These are phyloP conservation scores for Hortiboletus campestris DNA, from an alignment of 768 basidiomycete genomes.

Conservation along the genomic window DNA sequence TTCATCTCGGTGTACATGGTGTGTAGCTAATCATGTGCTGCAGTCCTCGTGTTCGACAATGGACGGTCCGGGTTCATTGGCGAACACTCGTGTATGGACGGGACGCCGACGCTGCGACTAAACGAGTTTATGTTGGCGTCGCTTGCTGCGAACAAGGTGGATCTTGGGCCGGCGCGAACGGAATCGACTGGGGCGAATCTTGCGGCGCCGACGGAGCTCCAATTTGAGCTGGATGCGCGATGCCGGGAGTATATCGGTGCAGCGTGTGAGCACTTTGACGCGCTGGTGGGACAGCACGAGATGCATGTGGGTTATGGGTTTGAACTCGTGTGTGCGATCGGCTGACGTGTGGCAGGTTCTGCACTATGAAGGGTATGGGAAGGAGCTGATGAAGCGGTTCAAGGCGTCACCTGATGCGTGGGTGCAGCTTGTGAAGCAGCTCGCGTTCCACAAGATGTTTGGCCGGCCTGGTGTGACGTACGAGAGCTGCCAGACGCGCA, in stretches of 20 bases:
- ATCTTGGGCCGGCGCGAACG: constrained; percentile 59
- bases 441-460: constrained; percentile 88
- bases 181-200: constrained; percentile 40
- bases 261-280: constrained; percentile 69
- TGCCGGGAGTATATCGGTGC: constrained; percentile 51
- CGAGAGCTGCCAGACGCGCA: constrained; percentile 92
- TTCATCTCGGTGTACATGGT: not conserved
- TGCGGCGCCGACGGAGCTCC: constrained; percentile 61
- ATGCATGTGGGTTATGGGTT: constrained; percentile 52
- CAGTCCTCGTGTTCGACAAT: constrained; percentile 92
- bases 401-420: constrained; percentile 91
- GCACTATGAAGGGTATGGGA: constrained; percentile 89
- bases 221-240: constrained; percentile 62
- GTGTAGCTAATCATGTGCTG: constrained; percentile 2
- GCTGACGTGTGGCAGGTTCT: constrained; percentile 50
- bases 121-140: constrained; percentile 91
- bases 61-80: constrained; percentile 93
- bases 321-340: not conserved
- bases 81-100: constrained; percentile 88
- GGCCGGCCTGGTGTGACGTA: constrained; percentile 78
- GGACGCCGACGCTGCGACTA: constrained; percentile 90
- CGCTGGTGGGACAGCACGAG: constrained; percentile 75
- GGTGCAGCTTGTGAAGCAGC: constrained; percentile 93
- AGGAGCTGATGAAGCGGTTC: constrained; percentile 77
- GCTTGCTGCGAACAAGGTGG: constrained; percentile 67